Percentiles rank a stretch among this genome's conserved stretches.
These are phyloP conservation scores for Rhodotorula sp. DNA, from an alignment of 1,284 basidiomycete species.

Conservation along the genomic window DNA sequence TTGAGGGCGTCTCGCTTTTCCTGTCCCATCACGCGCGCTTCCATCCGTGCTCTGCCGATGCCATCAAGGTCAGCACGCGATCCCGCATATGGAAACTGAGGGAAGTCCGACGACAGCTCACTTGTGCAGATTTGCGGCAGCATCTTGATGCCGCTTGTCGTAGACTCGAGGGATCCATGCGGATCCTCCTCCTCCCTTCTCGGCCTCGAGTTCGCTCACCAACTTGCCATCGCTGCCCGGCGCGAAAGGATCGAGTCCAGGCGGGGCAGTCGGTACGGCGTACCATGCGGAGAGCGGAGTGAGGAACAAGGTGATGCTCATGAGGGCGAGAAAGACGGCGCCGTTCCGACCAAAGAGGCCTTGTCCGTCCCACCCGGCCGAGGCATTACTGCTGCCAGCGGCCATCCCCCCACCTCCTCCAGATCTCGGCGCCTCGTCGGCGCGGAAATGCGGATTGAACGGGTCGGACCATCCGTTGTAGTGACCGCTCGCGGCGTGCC, in stretches of 20 bases:
- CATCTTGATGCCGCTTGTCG: slow-evolving; percentile 31
- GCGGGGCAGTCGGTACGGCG: slow-evolving; percentile 3
- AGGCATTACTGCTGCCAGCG: not conserved
- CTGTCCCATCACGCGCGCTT: slow-evolving; percentile 23
- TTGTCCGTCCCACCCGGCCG: slow-evolving; percentile 26
- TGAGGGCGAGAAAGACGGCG: slow-evolving; percentile 30
- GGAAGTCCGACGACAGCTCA: not conserved
- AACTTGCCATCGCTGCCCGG: slow-evolving; percentile 5
- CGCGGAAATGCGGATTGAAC: slow-evolving; percentile 30
- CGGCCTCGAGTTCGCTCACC: slow-evolving; percentile 2
- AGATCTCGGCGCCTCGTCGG: not conserved
- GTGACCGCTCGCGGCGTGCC: slow-evolving; percentile 5
- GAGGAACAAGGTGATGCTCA: slow-evolving; percentile 20
- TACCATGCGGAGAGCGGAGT: slow-evolving; percentile 33
- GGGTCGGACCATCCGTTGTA: slow-evolving; percentile 33
- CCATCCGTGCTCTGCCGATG: slow-evolving; percentile 13
- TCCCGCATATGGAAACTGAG: not conserved
- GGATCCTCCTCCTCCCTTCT: slow-evolving; percentile 1
- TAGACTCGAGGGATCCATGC: slow-evolving; percentile 25
- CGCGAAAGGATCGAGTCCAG: slow-evolving; percentile 1
- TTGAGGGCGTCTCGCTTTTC: slow-evolving; percentile 34
- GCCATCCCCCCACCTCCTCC: not conserved
- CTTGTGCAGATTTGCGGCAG: slow-evolving; percentile 22
- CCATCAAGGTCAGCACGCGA: not conserved
- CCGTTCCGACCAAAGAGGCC: slow-evolving; percentile 30